These are phyloP conservation scores for Fusarium coffeatum DNA, from an alignment of 2,329 filamentous ascomycete species.

Conservation along the genomic window DNA sequence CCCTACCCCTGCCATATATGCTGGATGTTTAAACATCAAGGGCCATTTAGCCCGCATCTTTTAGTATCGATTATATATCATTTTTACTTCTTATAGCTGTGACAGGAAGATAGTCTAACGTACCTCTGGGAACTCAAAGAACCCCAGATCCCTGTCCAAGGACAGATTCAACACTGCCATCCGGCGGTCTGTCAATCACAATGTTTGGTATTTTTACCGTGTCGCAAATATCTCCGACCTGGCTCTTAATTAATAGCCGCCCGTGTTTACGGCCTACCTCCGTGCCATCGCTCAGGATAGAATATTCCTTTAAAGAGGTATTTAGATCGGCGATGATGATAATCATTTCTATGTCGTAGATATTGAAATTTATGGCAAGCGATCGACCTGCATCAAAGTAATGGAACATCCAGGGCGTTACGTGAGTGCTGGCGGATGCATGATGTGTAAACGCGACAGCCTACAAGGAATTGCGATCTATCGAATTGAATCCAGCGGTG, in stretches of 20 bases:
- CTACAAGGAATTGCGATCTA: no score
- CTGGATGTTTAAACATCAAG: neutral
- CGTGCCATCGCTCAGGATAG: no score
- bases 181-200: neutral
- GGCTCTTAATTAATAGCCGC: neutral
- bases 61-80: neutral
- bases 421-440: no score
- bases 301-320: no score
- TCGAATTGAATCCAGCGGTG: no score
- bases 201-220: neutral
- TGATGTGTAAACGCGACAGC: no score
- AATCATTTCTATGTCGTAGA: fast-evolving
- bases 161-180: neutral
- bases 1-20: neutral
- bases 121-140: neutral
- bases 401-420: no score
- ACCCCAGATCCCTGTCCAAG: neutral
- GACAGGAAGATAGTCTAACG: neutral
- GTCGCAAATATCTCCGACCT: neutral
- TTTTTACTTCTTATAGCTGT: neutral
- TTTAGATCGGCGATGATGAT: no score
- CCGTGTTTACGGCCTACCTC: no score
- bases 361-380: no score
- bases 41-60: neutral
- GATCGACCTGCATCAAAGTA: no score